Evolutionary conservation across 169 alveolate species (phyloP).

Genomic region (Miamiensis avidus): DNA sequence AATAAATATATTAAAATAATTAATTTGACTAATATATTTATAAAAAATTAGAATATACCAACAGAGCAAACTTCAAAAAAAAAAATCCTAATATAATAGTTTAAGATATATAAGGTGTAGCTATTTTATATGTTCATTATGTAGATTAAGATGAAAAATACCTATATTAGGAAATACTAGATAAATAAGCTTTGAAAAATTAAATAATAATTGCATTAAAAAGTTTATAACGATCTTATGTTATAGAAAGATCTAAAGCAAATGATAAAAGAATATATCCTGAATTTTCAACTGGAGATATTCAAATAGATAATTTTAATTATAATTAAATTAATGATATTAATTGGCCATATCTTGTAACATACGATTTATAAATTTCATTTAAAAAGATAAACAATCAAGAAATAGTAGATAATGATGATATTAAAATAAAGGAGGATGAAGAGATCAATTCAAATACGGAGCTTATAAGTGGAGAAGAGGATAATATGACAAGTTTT

Average conservation of each 20-base stretch:
- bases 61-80: no score
- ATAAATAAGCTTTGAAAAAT: background rate
- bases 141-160: background rate
- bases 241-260: background rate
- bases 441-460: background rate
- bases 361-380: background rate
- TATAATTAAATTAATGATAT: no score
- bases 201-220: background rate
- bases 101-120: background rate
- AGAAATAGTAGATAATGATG: background rate
- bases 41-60: no score
- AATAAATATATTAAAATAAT: no score
- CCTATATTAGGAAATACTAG: background rate
- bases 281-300: background rate
- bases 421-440: background rate
- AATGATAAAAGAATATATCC: background rate
- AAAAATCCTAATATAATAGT: background rate
- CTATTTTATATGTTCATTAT: background rate
- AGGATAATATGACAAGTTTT: no score
- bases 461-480: background rate
- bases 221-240: background rate
- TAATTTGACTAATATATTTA: no score
- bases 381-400: background rate
- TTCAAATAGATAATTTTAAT: background rate
- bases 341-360: background rate